A percentile compares a stretch with the other conserved stretches of the same genome.
phyloP scores from a whole-genome alignment of 257 asterid genomes.

The Solanum pennellii region DNA sequence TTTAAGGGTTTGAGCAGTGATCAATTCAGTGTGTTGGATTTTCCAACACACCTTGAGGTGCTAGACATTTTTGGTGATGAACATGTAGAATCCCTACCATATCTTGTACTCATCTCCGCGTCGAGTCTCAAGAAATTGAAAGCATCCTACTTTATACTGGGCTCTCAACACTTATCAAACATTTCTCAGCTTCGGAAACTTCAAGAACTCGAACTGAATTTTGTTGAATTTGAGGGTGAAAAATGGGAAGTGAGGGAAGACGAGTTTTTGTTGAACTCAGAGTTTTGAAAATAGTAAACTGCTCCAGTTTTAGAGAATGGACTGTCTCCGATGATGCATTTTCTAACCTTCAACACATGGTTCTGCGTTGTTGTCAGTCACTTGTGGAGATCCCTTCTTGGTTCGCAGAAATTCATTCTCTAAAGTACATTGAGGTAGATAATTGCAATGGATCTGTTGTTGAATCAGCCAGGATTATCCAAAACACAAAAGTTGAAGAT shows the following conservation, averaged over 20 bases:
- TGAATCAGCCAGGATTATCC: too few species aligned
- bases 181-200: not conserved
- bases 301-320: not conserved
- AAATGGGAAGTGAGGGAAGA: fast-evolving
- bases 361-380: not conserved
- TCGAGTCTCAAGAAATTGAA: not conserved
- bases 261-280: not conserved
- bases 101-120: not conserved
- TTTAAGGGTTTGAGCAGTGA: not conserved
- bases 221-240: fast-evolving
- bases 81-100: not conserved
- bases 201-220: not conserved
- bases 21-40: not conserved
- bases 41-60: not conserved
- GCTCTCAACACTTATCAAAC: not conserved
- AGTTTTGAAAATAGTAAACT: not conserved
- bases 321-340: not conserved
- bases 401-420: not conserved
- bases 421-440: too few species aligned
- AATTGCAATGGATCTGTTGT: too few species aligned
- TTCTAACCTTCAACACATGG: not conserved
- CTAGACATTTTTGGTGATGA: not conserved
- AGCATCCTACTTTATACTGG: not conserved
- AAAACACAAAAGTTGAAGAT: fast-evolving
- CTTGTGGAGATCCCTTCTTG: fast-evolving